Evolutionary conservation across 768 basidiomycete species (phyloP).

Genomic region (Tylopilus sp.): DNA sequence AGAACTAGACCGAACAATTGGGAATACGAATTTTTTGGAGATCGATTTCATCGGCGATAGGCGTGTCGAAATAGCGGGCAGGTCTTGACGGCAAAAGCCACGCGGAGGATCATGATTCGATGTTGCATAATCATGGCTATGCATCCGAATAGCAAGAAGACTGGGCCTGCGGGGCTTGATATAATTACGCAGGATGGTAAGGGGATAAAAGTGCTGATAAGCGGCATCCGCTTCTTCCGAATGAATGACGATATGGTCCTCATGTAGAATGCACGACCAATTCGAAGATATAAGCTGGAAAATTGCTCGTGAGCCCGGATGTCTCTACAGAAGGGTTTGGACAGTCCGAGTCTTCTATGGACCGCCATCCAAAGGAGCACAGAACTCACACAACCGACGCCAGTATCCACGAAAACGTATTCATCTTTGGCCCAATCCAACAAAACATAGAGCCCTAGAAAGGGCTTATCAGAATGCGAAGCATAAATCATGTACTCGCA

Average conservation of each 20-base stretch:
- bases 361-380: conserved; percentile 1
- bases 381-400: conserved; percentile 63
- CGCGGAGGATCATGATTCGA: conserved; percentile 1
- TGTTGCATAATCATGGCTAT: conserved; percentile 4
- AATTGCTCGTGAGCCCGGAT: conserved; percentile 3
- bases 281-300: conserved; percentile 61
- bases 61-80: conserved; percentile 41
- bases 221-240: conserved; percentile 66
- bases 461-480: conserved; percentile 15
- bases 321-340: background rate
- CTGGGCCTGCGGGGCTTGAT: conserved; percentile 23
- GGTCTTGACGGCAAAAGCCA: conserved; percentile 23
- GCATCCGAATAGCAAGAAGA: conserved; percentile 11
- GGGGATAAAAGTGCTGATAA: conserved; percentile 67
- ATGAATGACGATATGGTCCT: conserved; percentile 68
- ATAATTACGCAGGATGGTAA: conserved; percentile 33
- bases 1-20: conserved; percentile 19
- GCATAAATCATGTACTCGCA: background rate
- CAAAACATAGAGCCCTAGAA: conserved; percentile 59
- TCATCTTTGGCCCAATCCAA: conserved; percentile 63
- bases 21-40: conserved; percentile 53
- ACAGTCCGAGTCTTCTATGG: conserved; percentile 6
- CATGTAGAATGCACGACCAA: conserved; percentile 72
- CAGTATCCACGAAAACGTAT: conserved; percentile 72
- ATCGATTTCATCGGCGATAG: conserved; percentile 45